Conservation (phyloP, 106 monocot species). For the Dendrobium chrysotoxum region DNA sequence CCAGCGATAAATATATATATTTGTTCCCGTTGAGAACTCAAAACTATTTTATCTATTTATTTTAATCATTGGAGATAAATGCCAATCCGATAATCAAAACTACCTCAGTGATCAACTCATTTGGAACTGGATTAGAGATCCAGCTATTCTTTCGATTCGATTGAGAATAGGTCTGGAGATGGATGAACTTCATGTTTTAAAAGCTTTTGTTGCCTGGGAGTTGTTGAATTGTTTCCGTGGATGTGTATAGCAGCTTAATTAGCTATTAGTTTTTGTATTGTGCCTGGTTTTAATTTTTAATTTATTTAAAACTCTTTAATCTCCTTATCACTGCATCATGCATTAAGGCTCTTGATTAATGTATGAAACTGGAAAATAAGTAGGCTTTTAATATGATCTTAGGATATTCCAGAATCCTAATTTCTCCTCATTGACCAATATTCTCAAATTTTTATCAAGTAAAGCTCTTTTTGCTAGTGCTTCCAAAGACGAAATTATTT, state of each 20-base stretch:
- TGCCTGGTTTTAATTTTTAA: background rate
- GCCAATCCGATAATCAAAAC: background rate
- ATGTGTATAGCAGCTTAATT: background rate
- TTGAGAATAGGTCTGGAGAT: background rate
- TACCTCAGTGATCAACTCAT: background rate
- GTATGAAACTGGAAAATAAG: background rate
- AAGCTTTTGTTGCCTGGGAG: background rate
- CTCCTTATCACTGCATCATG: background rate
- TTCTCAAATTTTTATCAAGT: background rate
- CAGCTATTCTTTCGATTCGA: background rate
- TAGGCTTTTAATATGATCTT: background rate
- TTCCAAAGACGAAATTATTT: background rate
- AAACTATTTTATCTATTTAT: background rate
- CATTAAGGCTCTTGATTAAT: background rate
- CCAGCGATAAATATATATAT: background rate
- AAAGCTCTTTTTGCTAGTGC: background rate
- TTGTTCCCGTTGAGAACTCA: background rate
- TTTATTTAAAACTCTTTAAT: background rate
- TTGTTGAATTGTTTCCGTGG: background rate
- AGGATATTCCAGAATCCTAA: no score
- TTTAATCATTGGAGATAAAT: background rate
- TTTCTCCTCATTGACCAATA: background rate
- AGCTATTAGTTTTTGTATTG: background rate
- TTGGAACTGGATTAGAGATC: background rate
- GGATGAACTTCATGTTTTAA: background rate